phyloP scores from a whole-genome alignment of 495 filamentous ascomycete genomes.

The Aspergillus cavernicola region DNA sequence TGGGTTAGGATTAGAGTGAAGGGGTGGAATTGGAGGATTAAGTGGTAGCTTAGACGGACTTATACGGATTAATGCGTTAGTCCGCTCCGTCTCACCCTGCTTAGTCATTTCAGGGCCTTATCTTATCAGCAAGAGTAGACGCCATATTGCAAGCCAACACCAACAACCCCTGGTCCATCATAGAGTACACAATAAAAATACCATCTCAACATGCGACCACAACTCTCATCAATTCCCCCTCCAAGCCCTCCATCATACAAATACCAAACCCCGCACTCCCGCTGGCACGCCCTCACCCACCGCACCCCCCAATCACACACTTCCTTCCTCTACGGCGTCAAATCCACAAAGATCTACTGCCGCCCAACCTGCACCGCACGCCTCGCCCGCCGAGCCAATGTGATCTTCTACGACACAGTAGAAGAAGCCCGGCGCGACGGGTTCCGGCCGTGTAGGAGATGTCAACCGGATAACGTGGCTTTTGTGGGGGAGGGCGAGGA shows the following conservation, averaged over 20 bases:
- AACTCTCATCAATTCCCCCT: no score
- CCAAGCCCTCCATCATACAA: no score
- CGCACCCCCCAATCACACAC: not conserved
- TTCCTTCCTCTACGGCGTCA: slow-evolving; percentile 37
- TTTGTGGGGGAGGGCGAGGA: slow-evolving; percentile 17
- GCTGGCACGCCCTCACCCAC: not conserved
- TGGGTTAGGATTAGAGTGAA: slow-evolving; percentile 21
- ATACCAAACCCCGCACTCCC: not conserved
- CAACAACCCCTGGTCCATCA: no score
- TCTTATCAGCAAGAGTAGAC: no score
- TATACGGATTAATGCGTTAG: no score
- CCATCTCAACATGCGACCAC: no score
- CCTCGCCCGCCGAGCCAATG: slow-evolving; percentile 51
- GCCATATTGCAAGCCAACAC: no score
- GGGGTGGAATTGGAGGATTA: slow-evolving; percentile 14
- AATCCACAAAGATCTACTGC: slow-evolving; percentile 55
- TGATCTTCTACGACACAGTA: slow-evolving; percentile 46
- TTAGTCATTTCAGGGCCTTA: no score
- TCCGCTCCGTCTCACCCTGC: no score
- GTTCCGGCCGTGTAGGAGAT: slow-evolving; percentile 53
- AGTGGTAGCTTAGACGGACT: slow-evolving; percentile 1
- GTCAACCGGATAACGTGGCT: slow-evolving; percentile 36
- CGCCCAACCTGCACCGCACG: slow-evolving; percentile 50
- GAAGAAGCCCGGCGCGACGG: slow-evolving; percentile 44
- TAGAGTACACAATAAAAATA: no score